Evolutionary conservation across 495 filamentous ascomycete species (phyloP).

Genomic region (Aspergillus nidulans): DNA sequence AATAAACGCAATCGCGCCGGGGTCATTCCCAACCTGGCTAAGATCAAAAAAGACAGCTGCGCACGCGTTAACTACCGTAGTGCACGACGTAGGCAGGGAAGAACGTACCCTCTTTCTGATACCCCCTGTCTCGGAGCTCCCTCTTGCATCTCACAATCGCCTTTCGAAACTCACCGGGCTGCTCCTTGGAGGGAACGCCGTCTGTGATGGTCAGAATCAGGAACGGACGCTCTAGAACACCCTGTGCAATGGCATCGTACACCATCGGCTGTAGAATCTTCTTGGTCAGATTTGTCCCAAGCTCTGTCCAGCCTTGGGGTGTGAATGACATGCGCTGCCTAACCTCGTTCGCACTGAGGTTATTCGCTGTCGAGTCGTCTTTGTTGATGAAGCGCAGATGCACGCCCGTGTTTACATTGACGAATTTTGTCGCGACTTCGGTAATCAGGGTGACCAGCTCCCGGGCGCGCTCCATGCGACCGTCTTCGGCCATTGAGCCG

Average conservation of each 20-base stretch:
- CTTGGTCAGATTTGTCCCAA: neutral
- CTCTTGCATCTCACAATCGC: neutral
- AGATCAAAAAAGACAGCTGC: neutral
- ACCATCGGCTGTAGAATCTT: neutral
- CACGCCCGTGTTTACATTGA: neutral
- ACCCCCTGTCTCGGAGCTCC: neutral
- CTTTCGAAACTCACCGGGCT: neutral
- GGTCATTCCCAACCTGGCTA: slow-evolving; percentile 2
- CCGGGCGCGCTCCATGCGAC: neutral
- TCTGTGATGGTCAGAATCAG: neutral
- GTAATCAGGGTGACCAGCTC: neutral
- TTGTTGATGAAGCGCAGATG: slow-evolving; percentile 2
- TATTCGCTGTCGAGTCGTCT: neutral
- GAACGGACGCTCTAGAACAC: neutral
- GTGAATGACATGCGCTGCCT: neutral
- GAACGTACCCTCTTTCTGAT: neutral
- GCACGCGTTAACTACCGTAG: neutral
- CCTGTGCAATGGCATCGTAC: neutral
- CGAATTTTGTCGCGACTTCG: neutral
- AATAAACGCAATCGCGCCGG: neutral
- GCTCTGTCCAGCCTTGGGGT: neutral
- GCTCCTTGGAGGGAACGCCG: neutral
- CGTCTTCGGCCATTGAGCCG: neutral
- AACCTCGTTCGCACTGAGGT: neutral
- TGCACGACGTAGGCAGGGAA: neutral